Evolutionary conservation across 306 rosid species (phyloP).

Genomic region (Cucurbita argyrosperma): DNA sequence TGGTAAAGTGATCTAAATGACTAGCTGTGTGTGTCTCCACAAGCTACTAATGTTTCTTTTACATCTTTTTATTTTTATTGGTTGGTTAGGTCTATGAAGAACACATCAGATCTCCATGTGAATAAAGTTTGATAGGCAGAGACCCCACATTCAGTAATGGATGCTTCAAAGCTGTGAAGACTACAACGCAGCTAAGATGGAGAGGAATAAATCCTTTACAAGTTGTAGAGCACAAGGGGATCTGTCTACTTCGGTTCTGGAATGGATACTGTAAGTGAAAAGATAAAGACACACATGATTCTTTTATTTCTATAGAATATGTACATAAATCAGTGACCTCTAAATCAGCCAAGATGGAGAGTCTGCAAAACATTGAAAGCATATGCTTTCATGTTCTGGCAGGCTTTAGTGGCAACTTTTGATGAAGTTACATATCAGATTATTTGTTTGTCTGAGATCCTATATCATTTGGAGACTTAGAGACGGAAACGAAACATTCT

Average conservation of each 20-base stretch:
- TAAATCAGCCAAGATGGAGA: neutral
- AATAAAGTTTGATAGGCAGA: neutral
- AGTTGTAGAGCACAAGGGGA: neutral
- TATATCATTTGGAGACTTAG: no score
- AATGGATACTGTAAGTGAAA: neutral
- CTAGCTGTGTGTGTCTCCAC: neutral
- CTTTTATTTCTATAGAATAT: neutral
- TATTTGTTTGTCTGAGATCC: no score
- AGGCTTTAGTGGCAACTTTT: no score
- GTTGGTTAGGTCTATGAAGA: neutral
- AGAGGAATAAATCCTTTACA: neutral
- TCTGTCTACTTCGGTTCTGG: neutral
- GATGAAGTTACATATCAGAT: no score
- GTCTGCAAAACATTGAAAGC: neutral
- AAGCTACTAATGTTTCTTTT: neutral
- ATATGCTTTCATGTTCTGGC: neutral
- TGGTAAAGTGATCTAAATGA: neutral
- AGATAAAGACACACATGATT: neutral
- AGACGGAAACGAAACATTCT: no score
- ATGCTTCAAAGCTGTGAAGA: neutral
- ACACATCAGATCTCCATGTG: neutral
- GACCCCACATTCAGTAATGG: neutral
- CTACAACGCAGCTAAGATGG: neutral
- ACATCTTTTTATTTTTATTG: neutral
- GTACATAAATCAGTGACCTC: neutral